A percentile compares a stretch with the other conserved stretches of the same genome.
phyloP scores from a whole-genome alignment of 2,329 filamentous ascomycete species.

The Hypoxylon sp. region DNA sequence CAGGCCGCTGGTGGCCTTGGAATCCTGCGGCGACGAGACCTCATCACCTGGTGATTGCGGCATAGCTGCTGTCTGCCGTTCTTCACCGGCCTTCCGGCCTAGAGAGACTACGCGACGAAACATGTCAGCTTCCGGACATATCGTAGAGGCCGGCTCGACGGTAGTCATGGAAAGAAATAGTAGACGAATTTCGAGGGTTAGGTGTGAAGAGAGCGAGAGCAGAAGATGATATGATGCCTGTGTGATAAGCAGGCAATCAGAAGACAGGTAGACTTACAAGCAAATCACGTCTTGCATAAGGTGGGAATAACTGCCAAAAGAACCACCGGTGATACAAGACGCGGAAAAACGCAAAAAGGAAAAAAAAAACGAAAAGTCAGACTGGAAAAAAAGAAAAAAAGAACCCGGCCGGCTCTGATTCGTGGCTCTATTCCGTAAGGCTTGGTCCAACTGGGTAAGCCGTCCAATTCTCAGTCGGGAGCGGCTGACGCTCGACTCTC shows the following conservation, averaged over 20 bases:
- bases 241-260: slow-evolving; percentile 27
- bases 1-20: slow-evolving; percentile 63
- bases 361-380: slow-evolving; percentile 14
- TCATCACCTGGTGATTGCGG: slow-evolving; percentile 67
- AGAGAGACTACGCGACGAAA: slow-evolving; percentile 54
- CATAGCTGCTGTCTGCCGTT: slow-evolving; percentile 59
- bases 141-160: background rate
- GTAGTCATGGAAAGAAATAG: slow-evolving; percentile 1
- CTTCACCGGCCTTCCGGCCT: slow-evolving; percentile 53
- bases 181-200: background rate
- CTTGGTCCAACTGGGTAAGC: slow-evolving; percentile 9
- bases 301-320: slow-evolving; percentile 22
- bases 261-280: slow-evolving; percentile 32
- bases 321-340: slow-evolving; percentile 24
- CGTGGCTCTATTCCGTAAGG: slow-evolving; percentile 17
- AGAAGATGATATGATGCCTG: slow-evolving; percentile 22
- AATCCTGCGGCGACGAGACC: slow-evolving; percentile 59
- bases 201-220: slow-evolving; percentile 14
- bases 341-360: too few relatives aligned
- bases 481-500: background rate
- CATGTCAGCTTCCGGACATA: slow-evolving; percentile 49
- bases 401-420: slow-evolving; percentile 23
- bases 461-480: slow-evolving; percentile 2
- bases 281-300: slow-evolving; percentile 41
- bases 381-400: slow-evolving; percentile 23